phyloP scores from a whole-genome alignment of 2,329 filamentous ascomycete species.

The Aureobasidium sp. region DNA sequence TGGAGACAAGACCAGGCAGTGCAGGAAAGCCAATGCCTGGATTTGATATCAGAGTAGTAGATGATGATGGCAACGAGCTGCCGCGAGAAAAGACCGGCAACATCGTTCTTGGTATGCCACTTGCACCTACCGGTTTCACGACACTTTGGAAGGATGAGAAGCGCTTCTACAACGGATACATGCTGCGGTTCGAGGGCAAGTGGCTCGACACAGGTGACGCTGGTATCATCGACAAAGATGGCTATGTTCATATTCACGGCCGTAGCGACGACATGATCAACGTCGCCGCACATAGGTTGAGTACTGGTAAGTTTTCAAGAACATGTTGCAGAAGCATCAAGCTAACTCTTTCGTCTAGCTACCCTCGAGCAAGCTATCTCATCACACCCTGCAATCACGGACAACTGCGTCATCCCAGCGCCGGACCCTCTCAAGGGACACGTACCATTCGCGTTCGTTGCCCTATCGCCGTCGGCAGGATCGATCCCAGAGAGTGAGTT shows the following conservation, averaged over 20 bases:
- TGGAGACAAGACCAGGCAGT: slow-evolving; percentile 69
- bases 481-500: slow-evolving; percentile 31
- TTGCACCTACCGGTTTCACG: slow-evolving; percentile 79
- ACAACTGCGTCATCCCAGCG: slow-evolving; percentile 79
- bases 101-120: slow-evolving; percentile 73
- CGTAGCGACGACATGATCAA: slow-evolving; percentile 83
- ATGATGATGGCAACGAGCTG: slow-evolving; percentile 69
- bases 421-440: slow-evolving; percentile 84
- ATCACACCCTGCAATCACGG: slow-evolving; percentile 67
- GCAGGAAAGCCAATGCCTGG: slow-evolving; percentile 89
- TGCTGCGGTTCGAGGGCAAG: slow-evolving; percentile 69
- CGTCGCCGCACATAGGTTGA: slow-evolving; percentile 86
- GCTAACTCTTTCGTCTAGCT: slow-evolving; percentile 38
- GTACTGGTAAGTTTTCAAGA: slow-evolving; percentile 56
- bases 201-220: slow-evolving; percentile 92
- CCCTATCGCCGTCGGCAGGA: slow-evolving; percentile 34
- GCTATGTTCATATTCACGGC: slow-evolving; percentile 52
- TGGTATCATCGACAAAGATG: slow-evolving; percentile 71
- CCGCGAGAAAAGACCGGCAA: slow-evolving; percentile 75
- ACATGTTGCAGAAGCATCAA: background rate
- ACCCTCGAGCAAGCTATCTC: slow-evolving; percentile 87
- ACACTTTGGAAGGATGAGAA: slow-evolving; percentile 81
- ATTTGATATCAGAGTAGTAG: slow-evolving; percentile 77
- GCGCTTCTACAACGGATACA: slow-evolving; percentile 75
- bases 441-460: slow-evolving; percentile 83